phyloP scores from a whole-genome alignment of 176 grass and related monocot species.

The Oryza glaberrima region DNA sequence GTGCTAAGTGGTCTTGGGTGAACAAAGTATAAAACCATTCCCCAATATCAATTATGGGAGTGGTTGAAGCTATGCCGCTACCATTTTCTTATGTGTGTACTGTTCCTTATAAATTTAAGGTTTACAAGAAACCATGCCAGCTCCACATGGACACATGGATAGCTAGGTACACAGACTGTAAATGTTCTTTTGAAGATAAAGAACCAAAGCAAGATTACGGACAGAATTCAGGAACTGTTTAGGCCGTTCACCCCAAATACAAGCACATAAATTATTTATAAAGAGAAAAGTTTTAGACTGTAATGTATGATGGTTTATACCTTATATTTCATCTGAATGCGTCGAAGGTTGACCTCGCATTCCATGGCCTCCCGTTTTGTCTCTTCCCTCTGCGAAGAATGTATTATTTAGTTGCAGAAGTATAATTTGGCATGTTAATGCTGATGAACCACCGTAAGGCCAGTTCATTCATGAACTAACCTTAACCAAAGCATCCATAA shows the following conservation, averaged over 20 bases:
- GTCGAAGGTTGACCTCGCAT: conserved; percentile 82
- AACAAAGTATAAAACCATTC: conserved; percentile 23
- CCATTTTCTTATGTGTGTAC: background rate
- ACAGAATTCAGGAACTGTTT: background rate
- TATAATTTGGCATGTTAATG: conserved; percentile 15
- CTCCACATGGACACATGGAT: background rate
- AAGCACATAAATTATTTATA: background rate
- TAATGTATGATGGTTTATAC: conserved; percentile 37
- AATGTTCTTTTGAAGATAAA: background rate
- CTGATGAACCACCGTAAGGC: conserved; percentile 22
- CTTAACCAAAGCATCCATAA: conserved; percentile 92
- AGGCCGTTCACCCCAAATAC: background rate
- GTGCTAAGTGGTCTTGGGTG: background rate
- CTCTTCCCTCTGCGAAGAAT: conserved; percentile 84
- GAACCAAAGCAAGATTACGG: background rate
- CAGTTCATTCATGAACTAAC: conserved; percentile 47
- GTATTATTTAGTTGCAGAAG: conserved; percentile 19
- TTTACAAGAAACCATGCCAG: background rate
- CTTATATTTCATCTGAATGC: conserved; percentile 92
- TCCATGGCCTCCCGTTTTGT: conserved; percentile 82
- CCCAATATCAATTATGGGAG: conserved; percentile 1
- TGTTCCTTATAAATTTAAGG: background rate
- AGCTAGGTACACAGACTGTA: background rate
- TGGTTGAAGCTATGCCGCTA: background rate
- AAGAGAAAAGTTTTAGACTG: conserved; percentile 17